Conservation (phyloP, 2,329 filamentous ascomycete species). For the Aspergillus versicolor region DNA sequence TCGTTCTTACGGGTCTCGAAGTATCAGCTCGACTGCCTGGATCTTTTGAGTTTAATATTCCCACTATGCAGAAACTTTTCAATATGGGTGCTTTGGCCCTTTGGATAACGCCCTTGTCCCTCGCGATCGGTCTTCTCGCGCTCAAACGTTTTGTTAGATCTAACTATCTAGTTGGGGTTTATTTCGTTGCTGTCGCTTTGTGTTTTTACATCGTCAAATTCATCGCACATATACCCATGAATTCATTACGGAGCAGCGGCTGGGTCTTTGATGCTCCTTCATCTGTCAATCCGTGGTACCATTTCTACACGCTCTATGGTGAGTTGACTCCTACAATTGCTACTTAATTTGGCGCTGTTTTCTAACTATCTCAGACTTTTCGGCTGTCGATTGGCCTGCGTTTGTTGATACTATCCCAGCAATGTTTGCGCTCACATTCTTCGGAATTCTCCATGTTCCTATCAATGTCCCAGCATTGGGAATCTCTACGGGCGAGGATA, state of each 20-base stretch:
- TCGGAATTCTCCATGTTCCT: conserved; percentile 92
- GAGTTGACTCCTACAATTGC: conserved; percentile 39
- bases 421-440: conserved; percentile 96
- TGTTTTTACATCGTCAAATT: conserved; percentile 53
- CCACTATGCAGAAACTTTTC: conserved; percentile 73
- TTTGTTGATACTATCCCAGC: conserved; percentile 82
- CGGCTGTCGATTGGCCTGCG: conserved; percentile 77
- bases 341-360: background rate
- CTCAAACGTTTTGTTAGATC: conserved; percentile 74
- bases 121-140: conserved; percentile 74
- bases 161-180: conserved; percentile 81
- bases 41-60: conserved; percentile 75
- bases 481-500: conserved; percentile 86
- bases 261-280: conserved; percentile 92
- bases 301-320: conserved; percentile 96
- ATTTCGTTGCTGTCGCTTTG: conserved; percentile 76
- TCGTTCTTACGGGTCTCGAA: conserved; percentile 87
- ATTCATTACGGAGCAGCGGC: conserved; percentile 67
- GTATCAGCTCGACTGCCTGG: conserved; percentile 87
- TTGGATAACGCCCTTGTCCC: conserved; percentile 75
- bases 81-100: conserved; percentile 71
- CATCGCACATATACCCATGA: conserved; percentile 63
- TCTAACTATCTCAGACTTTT: conserved; percentile 61
- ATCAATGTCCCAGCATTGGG: conserved; percentile 96
- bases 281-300: conserved; percentile 88